A percentile compares a stretch with the other conserved stretches of the same genome.
Evolutionary conservation across 1,284 basidiomycete species (phyloP).

Genomic region (Cutaneotrichosporon sp.): DNA sequence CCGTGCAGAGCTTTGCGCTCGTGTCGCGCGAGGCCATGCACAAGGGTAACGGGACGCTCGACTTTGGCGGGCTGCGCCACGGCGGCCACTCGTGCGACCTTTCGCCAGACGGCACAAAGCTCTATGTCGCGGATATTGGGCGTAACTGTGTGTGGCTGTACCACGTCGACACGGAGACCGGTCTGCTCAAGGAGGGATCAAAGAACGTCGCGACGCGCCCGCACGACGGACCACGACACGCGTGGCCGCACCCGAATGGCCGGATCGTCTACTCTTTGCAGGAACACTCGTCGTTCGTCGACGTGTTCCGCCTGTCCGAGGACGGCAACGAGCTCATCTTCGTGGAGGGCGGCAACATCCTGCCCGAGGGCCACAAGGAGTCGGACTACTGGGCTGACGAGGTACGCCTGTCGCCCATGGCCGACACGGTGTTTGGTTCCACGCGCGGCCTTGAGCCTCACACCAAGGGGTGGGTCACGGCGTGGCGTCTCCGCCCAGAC

Average conservation of each 20-base stretch:
- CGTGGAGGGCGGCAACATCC: constrained; percentile 19
- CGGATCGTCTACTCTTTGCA: constrained; percentile 43
- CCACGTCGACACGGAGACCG: constrained; percentile 29
- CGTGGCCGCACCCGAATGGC: constrained; percentile 47
- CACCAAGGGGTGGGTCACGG: constrained; percentile 43
- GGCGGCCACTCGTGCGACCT: constrained; percentile 39
- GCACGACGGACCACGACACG: constrained; percentile 47
- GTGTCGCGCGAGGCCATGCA: constrained; percentile 10
- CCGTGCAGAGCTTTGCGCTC: constrained; percentile 19
- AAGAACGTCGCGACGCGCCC: constrained; percentile 42
- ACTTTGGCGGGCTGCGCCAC: constrained; percentile 41
- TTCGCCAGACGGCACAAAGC: constrained; percentile 36
- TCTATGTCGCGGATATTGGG: constrained; percentile 44
- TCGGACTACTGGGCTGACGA: constrained; percentile 43
- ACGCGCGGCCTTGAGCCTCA: constrained; percentile 39
- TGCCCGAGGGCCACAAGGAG: constrained; percentile 11
- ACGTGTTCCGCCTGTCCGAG: constrained; percentile 17
- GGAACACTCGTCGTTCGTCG: constrained; percentile 22
- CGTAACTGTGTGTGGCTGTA: constrained; percentile 48
- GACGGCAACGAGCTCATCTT: constrained; percentile 16
- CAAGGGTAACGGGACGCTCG: constrained; percentile 23
- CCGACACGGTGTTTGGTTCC: constrained; percentile 42
- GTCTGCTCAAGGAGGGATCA: constrained; percentile 32
- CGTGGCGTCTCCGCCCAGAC: constrained; percentile 35
- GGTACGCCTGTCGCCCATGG: constrained; percentile 39